Evolutionary conservation across 2,329 filamentous ascomycete genomes (phyloP), one percentile per base, ranked within the genome.

Genomic region (Ophiocordyceps robertsii): DNA sequence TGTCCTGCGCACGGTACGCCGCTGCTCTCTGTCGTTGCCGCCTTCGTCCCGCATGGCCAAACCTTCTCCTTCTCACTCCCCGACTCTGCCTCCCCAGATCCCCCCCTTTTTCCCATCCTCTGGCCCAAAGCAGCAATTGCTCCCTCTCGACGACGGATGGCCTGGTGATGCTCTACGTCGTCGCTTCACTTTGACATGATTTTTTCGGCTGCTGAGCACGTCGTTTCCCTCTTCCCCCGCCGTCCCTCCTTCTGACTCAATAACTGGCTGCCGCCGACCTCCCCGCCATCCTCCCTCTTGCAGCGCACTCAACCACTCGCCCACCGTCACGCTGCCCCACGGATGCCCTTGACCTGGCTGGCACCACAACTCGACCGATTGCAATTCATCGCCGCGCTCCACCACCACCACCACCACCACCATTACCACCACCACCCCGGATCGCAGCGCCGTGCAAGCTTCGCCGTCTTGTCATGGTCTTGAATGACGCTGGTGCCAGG

Each of bases 401-500:
- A 19, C 19, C 19, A 4, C 19, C 19, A 4, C 19, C 19, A 4
- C 32, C 21, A 4, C 19, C 19, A 4, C 32, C 21, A n/a, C n/a
- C n/a, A n/a, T n/a, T n/a, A 19, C 19, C 19, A 4, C 19, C 19
- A 4, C 19, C 19, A 4, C 32, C 21, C 29, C 31, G 24, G 11
- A 31, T 31, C 19, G 19, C 30, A 17, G 3, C 9, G 24, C 27
- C 35, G 17, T 30, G 27, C 29, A 14, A 30, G 38, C 31, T 9
- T 39, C 27, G 33, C 14, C 33, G 40, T 32, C 37, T 43, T 58
- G 54, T 53, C 56, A 63, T 65, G 62, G 61, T 63, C 29, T 60
- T 64, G 55, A 62, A 63, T 52, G 60, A 66, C 49, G 59, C 59
- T 46, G 61, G 55, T 44, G 52, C 54, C 46, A 55, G 61, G 54